Conservation (phyloP, 1,284 basidiomycete genomes). For the Leccinum griseonigrum region DNA sequence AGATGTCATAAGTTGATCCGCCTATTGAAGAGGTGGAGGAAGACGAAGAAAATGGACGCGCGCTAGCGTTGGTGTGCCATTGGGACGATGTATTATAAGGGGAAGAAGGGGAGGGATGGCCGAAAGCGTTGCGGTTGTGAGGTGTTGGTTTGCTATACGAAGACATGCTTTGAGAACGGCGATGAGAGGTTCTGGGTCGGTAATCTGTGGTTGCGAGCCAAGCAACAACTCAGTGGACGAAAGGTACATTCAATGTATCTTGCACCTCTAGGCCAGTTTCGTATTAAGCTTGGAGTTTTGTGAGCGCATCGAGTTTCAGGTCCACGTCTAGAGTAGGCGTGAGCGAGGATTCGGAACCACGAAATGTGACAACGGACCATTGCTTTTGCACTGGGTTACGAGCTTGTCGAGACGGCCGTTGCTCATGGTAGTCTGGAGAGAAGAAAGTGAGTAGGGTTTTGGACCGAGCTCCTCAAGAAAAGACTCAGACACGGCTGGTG, state of each 20-base stretch:
- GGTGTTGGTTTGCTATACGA: conserved; percentile 77
- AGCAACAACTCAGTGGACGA: conserved; percentile 10
- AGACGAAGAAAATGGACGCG: conserved; percentile 41
- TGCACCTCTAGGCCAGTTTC: conserved; percentile 66
- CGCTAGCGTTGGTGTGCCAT: conserved; percentile 32
- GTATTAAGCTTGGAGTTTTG: conserved; percentile 71
- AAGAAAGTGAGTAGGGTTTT: conserved; percentile 13
- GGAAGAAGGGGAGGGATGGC: conserved; percentile 63
- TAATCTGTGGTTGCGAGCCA: conserved; percentile 45
- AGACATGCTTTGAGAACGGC: conserved; percentile 70
- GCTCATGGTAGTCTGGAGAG: conserved; percentile 43
- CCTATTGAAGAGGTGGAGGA: conserved; percentile 49
- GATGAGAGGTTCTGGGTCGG: conserved; percentile 68
- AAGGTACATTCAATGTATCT: conserved; percentile 11
- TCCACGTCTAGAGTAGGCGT: conserved; percentile 58
- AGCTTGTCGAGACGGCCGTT: conserved; percentile 58
- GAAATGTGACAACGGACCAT: conserved; percentile 44
- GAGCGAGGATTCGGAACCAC: conserved; percentile 6
- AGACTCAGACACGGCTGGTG: too few species aligned
- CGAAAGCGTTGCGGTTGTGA: conserved; percentile 70
- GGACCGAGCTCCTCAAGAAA: background rate
- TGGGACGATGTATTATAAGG: conserved; percentile 48
- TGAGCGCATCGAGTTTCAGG: conserved; percentile 73
- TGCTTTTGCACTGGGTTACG: conserved; percentile 65
- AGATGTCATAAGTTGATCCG: conserved; percentile 45